phyloP scores from a whole-genome alignment of 2,329 filamentous ascomycete species.

The Alternaria longipes region DNA sequence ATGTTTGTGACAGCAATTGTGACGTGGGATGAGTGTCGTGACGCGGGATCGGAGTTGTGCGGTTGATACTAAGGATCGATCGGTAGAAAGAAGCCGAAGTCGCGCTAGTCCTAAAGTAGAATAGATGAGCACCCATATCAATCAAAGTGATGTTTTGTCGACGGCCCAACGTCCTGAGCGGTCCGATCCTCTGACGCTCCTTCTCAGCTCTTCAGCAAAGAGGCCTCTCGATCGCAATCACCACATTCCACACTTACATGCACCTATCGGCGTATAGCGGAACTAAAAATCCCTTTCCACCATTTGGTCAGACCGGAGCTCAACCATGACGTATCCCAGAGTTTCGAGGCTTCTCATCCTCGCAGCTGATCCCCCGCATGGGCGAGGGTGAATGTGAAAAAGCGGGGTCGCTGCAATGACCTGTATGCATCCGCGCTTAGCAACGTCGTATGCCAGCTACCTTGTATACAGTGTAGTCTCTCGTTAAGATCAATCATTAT shows the following conservation, averaged over 20 bases:
- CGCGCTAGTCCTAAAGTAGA: background rate
- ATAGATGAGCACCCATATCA: constrained; percentile 6
- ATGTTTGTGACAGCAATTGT: background rate
- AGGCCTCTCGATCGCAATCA: background rate
- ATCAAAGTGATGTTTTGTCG: background rate
- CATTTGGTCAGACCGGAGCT: background rate
- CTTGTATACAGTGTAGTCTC: constrained; percentile 3
- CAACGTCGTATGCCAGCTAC: constrained; percentile 1
- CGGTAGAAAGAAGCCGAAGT: background rate
- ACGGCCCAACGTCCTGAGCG: background rate
- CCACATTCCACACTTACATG: background rate
- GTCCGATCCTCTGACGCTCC: background rate
- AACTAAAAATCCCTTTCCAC: background rate
- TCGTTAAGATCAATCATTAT: background rate
- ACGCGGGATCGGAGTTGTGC: background rate
- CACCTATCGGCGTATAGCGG: background rate
- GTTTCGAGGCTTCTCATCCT: constrained; percentile 7
- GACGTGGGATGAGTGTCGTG: background rate
- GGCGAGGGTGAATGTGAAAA: constrained; percentile 14
- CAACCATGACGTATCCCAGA: constrained; percentile 9
- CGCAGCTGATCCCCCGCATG: constrained; percentile 17
- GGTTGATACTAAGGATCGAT: background rate
- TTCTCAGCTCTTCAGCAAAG: background rate
- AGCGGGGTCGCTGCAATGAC: constrained; percentile 14
- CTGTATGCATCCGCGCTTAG: constrained; percentile 6